These are phyloP conservation scores for Fusarium sp. DNA, from an alignment of 2,329 filamentous ascomycete species.

Conservation along the genomic window DNA sequence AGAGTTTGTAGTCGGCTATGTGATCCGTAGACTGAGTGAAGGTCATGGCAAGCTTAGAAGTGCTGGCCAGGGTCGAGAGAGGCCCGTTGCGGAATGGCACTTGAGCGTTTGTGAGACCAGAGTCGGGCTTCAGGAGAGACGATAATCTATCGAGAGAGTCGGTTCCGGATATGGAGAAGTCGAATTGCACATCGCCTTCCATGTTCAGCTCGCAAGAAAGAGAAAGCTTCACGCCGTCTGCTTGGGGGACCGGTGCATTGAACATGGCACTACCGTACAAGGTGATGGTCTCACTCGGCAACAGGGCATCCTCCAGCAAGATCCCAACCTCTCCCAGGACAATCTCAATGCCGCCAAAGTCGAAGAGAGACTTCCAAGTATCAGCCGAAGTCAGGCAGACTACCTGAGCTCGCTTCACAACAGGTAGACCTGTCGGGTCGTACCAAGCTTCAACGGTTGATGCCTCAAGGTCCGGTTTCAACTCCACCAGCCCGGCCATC, in stretches of 20 bases:
- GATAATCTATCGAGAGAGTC: background rate
- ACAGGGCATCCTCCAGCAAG: background rate
- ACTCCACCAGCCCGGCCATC: background rate
- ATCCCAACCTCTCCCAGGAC: background rate
- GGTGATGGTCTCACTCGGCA: background rate
- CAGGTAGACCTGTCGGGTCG: background rate
- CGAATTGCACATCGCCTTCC: background rate
- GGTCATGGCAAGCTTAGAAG: background rate
- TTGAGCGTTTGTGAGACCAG: background rate
- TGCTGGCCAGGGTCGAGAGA: background rate
- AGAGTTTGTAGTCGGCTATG: background rate
- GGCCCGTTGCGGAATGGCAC: background rate
- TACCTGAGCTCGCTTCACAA: background rate
- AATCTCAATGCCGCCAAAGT: background rate
- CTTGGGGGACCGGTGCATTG: background rate
- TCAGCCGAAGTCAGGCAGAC: background rate
- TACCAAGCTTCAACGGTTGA: background rate
- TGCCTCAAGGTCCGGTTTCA: background rate
- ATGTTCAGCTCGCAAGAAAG: background rate
- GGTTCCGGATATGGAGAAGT: background rate
- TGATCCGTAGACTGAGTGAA: background rate
- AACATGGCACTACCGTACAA: background rate
- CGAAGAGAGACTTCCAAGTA: background rate
- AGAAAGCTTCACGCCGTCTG: background rate
- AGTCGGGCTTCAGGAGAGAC: background rate